Evolutionary conservation across 148 eudicot species (phyloP).

Genomic region (Chenopodium suecicum): DNA sequence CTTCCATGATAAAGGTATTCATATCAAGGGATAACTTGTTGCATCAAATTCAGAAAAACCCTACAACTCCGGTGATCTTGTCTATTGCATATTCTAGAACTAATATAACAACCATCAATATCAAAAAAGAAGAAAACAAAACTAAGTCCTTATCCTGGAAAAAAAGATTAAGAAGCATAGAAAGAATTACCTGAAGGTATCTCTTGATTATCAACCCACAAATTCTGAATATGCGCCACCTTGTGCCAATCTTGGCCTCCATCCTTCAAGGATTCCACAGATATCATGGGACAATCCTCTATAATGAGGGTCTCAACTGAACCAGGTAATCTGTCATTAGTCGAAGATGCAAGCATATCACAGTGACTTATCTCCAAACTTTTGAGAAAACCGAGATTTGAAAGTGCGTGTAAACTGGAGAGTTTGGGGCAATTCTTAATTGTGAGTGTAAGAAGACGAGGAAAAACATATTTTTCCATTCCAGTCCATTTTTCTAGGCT

Average conservation of each 20-base stretch:
- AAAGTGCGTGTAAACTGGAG: slow-evolving; percentile 5
- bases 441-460: slow-evolving; percentile 21
- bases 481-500: too few relatives aligned
- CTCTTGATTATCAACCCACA: slow-evolving; percentile 32
- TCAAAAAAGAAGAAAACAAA: too few relatives aligned
- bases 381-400: slow-evolving; percentile 15
- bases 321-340: slow-evolving; percentile 14
- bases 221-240: slow-evolving; percentile 23
- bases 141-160: too few relatives aligned
- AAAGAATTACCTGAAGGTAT: too few relatives aligned
- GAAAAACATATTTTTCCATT: slow-evolving; percentile 14
- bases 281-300: slow-evolving; percentile 25
- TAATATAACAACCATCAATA: too few relatives aligned
- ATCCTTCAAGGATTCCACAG: slow-evolving; percentile 12
- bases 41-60: too few relatives aligned
- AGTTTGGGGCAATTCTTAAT: slow-evolving; percentile 33
- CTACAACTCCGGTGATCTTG: too few relatives aligned
- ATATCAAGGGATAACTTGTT: too few relatives aligned
- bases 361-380: slow-evolving; percentile 30
- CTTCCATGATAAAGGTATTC: too few relatives aligned
- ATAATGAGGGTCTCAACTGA: slow-evolving; percentile 21
- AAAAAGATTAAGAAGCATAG: too few relatives aligned
- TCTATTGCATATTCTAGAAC: too few relatives aligned
- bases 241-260: slow-evolving; percentile 26
- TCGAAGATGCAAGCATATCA: slow-evolving; percentile 1